Conservation (phyloP, 495 filamentous ascomycete genomes). For the Geopyxis carbonaria region DNA sequence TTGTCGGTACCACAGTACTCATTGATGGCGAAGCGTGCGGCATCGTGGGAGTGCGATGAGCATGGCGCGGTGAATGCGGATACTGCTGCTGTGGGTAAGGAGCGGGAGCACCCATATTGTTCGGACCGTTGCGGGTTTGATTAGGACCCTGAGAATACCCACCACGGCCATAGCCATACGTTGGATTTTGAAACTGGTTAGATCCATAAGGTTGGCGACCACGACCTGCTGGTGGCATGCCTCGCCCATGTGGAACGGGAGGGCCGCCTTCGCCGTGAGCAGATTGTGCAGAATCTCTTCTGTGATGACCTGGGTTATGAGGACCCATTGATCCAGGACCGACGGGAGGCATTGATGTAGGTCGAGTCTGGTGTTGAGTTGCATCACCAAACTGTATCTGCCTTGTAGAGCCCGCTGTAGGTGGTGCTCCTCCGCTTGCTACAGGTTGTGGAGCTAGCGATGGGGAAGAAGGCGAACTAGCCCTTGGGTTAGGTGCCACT, state of each 20-base stretch:
- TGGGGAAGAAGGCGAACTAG: conserved; percentile 22
- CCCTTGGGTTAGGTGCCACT: conserved; percentile 21
- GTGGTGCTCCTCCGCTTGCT: conserved; percentile 19
- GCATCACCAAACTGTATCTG: conserved; percentile 22
- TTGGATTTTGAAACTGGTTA: conserved; percentile 10
- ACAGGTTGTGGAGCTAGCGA: conserved; percentile 22
- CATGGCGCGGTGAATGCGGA: conserved; percentile 10
- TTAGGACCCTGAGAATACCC: conserved; percentile 10
- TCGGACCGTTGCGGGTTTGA: conserved; percentile 16
- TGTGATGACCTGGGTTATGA: conserved; percentile 18
- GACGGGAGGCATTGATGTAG: conserved; percentile 16
- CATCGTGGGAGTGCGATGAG: conserved; percentile 20
- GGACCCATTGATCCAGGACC: conserved; percentile 13
- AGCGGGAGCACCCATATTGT: conserved; percentile 8
- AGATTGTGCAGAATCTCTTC: conserved; percentile 21
- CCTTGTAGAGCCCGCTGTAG: conserved; percentile 10
- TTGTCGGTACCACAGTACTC: conserved; percentile 13
- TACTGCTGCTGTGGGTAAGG: conserved; percentile 11
- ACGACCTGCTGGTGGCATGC: conserved; percentile 11
- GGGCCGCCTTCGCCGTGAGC: conserved; percentile 12
- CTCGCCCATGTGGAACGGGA: conserved; percentile 13
- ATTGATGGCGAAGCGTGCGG: conserved; percentile 13
- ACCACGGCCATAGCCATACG: conserved; percentile 11
- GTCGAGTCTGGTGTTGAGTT: conserved; percentile 18
- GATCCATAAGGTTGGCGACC: conserved; percentile 10